Percentiles rank a stretch among this genome's conserved stretches.
Evolutionary conservation across 768 basidiomycete species (phyloP).

Genomic region (Galerina marginata): DNA sequence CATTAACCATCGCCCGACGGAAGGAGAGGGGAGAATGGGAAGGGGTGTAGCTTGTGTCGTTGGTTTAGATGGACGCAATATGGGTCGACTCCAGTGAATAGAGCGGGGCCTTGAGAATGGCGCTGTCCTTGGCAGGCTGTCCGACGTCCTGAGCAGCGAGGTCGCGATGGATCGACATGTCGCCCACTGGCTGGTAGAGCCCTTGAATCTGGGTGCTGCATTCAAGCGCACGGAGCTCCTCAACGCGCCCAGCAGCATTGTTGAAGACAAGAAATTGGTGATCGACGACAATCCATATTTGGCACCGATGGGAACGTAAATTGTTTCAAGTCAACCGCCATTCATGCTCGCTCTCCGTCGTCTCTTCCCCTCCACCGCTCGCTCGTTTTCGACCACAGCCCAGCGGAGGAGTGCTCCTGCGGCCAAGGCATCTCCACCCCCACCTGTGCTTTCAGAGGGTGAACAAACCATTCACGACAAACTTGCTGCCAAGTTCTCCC

Average conservation of each 20-base stretch:
- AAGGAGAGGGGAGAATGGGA: constrained; percentile 66
- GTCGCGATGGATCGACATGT: background rate
- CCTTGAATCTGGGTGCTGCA: background rate
- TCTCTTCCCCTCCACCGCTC: constrained; percentile 31
- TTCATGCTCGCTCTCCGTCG: constrained; percentile 44
- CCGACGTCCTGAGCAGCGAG: background rate
- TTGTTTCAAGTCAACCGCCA: background rate
- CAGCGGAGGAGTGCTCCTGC: constrained; percentile 21
- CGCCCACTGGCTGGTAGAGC: background rate
- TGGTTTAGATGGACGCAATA: constrained; percentile 1
- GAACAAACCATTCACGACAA: constrained; percentile 76
- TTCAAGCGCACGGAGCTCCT: constrained; percentile 23
- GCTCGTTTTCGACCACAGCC: constrained; percentile 35
- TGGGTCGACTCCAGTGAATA: constrained; percentile 13
- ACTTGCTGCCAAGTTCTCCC: constrained; percentile 75
- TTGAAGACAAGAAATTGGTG: background rate
- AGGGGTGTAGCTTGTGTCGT: constrained; percentile 30
- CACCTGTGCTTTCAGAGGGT: constrained; percentile 52
- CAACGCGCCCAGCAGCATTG: constrained; percentile 32
- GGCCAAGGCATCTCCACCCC: constrained; percentile 19
- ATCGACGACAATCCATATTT: no score
- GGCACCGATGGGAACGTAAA: no score
- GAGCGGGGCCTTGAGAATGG: constrained; percentile 5
- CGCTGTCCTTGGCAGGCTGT: background rate
- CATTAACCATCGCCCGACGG: constrained; percentile 86